These are phyloP conservation scores for Phyllosticta citrichinensis DNA, from an alignment of 2,329 filamentous ascomycete genomes.

Conservation along the genomic window DNA sequence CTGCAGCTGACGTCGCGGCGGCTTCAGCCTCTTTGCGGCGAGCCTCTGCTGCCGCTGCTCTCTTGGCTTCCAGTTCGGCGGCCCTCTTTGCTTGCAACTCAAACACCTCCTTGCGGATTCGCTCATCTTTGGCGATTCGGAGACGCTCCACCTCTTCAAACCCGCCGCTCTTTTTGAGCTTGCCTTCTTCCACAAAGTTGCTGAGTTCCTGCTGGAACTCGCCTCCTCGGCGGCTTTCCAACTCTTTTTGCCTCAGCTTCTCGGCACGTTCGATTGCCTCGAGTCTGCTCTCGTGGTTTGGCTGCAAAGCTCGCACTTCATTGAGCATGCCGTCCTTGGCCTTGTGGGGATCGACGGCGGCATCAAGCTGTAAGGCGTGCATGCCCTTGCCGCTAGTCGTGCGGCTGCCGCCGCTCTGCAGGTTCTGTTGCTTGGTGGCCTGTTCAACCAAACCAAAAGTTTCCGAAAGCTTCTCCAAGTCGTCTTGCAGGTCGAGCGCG, in stretches of 20 bases:
- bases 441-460: constrained; percentile 94
- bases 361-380: constrained; percentile 31
- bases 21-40: constrained; percentile 20
- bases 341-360: constrained; percentile 57
- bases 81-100: constrained; percentile 43
- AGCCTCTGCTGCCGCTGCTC: constrained; percentile 7
- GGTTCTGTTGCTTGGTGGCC: constrained; percentile 89
- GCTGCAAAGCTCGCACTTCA: constrained; percentile 85
- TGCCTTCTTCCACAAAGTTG: constrained; percentile 78
- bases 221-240: constrained; percentile 62
- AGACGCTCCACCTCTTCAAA: constrained; percentile 87
- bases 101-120: constrained; percentile 65
- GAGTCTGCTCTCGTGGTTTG: constrained; percentile 84
- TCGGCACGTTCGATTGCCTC: constrained; percentile 98
- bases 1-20: constrained; percentile 19
- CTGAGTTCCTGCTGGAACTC: constrained; percentile 80
- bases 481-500: constrained; percentile 81
- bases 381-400: constrained; percentile 39
- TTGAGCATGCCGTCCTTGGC: constrained; percentile 88
- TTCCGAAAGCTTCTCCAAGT: constrained; percentile 86
- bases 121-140: constrained; percentile 76
- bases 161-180: constrained; percentile 90
- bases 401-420: constrained; percentile 52
- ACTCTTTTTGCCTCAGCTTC: constrained; percentile 78
- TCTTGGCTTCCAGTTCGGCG: constrained; percentile 36